Conservation (phyloP, 495 filamentous ascomycete species). For the Aspergillus leporis region DNA sequence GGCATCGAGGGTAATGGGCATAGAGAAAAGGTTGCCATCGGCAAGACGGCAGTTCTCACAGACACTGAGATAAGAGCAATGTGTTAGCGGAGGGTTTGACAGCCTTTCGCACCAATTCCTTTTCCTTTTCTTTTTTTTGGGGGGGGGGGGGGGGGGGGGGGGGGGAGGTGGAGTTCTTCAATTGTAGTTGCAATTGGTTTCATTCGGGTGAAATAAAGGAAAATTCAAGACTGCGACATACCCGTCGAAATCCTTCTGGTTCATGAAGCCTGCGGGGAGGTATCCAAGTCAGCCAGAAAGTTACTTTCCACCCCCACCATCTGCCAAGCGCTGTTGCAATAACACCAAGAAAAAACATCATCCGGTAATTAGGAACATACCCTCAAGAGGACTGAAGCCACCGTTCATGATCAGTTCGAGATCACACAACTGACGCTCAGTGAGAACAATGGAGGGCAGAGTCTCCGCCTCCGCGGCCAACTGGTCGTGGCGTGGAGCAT, state of each 20-base stretch:
- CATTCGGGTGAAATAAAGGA: neutral
- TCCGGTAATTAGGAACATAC: constrained; percentile 51
- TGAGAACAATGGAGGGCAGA: constrained; percentile 80
- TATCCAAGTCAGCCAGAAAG: constrained; percentile 33
- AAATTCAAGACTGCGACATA: constrained; percentile 41
- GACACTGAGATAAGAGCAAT: constrained; percentile 56
- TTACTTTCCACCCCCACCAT: constrained; percentile 31
- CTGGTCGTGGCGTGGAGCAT: constrained; percentile 72
- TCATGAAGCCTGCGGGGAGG: constrained; percentile 80
- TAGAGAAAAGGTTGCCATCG: constrained; percentile 91
- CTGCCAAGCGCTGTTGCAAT: constrained; percentile 7
- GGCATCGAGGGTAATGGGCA: constrained; percentile 93
- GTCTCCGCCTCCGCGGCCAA: constrained; percentile 82
- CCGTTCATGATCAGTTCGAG: constrained; percentile 94
- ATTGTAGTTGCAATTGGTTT: neutral
- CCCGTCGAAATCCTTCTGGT: constrained; percentile 92
- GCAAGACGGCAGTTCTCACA: constrained; percentile 82
- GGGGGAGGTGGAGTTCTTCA: too few relatives aligned
- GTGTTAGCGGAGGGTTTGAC: constrained; percentile 10
- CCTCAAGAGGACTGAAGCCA: constrained; percentile 96
- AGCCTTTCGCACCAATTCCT: too few relatives aligned
- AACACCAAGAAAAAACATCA: constrained; percentile 3
- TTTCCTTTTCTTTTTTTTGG: too few relatives aligned
- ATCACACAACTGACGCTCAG: constrained; percentile 95
- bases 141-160: too few relatives aligned